These are phyloP conservation scores for Boletus eberwhitei DNA, from an alignment of 768 basidiomycete species.

Conservation along the genomic window DNA sequence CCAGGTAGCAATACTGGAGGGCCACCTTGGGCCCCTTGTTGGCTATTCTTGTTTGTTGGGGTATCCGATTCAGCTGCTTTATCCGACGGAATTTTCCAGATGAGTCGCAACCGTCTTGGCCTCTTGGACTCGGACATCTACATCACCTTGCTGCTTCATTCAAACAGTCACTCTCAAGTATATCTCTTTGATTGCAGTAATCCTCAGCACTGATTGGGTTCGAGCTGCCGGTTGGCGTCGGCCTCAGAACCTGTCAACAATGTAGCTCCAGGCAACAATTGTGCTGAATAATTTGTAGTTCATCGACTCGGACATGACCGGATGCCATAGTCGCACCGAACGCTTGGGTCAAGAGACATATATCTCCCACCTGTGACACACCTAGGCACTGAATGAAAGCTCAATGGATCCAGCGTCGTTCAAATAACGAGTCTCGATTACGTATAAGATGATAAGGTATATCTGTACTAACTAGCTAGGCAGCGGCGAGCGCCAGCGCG, in stretches of 20 bases:
- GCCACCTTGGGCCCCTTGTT: background rate
- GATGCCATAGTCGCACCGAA: background rate
- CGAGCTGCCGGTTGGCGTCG: background rate
- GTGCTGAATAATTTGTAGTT: background rate
- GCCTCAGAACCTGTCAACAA: background rate
- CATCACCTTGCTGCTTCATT: background rate
- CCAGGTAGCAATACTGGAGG: background rate
- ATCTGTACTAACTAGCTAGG: conserved; percentile 11
- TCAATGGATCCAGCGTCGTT: background rate
- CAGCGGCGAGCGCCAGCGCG: conserved; percentile 23
- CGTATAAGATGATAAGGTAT: conserved; percentile 21
- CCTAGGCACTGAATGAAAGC: background rate
- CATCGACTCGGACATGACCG: background rate
- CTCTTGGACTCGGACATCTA: background rate
- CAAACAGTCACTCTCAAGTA: background rate
- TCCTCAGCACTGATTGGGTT: background rate
- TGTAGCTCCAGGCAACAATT: background rate
- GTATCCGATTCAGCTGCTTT: background rate
- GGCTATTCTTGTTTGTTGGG: background rate
- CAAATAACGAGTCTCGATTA: conserved; percentile 17
- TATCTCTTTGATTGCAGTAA: background rate
- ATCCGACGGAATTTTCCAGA: background rate
- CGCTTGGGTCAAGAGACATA: background rate
- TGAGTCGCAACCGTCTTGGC: background rate
- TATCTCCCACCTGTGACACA: background rate